Evolutionary conservation across 305 asterid species (phyloP).

Genomic region (Fraxinus dipetala): DNA sequence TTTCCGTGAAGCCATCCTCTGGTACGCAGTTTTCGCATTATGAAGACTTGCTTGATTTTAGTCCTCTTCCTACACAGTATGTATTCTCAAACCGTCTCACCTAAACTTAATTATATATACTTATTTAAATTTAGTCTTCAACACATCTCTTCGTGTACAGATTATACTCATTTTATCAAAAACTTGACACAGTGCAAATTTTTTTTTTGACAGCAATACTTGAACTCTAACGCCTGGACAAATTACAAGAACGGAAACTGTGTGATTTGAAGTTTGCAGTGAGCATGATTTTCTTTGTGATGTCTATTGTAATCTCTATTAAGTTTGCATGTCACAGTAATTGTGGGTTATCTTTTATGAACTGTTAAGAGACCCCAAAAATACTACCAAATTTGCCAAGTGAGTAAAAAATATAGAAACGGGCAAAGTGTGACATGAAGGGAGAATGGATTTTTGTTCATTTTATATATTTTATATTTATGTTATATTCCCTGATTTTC

Average conservation of each 20-base stretch:
- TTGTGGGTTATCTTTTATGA: conserved; percentile 6
- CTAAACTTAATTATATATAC: background rate
- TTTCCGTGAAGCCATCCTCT: conserved; percentile 12
- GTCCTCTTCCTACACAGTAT: background rate
- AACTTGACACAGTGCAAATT: background rate
- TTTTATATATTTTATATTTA: background rate
- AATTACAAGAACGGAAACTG: background rate
- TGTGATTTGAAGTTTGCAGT: background rate
- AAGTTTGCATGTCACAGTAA: background rate
- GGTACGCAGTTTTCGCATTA: conserved; percentile 20
- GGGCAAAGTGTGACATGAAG: conserved; percentile 18
- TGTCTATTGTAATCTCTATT: conserved; percentile 2
- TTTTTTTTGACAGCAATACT: background rate
- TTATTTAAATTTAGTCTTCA: background rate
- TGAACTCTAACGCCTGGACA: background rate
- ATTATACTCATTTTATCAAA: background rate
- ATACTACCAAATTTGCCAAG: conserved; percentile 12
- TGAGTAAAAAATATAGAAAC: conserved; percentile 22
- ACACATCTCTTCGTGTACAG: background rate
- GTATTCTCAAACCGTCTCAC: background rate
- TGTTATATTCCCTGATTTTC: background rate
- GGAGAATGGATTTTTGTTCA: conserved; percentile 8
- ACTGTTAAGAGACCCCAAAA: background rate
- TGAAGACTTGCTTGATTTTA: background rate
- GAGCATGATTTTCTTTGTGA: conserved; percentile 10